Base-by-base conservation (phyloP, 2,329 filamentous ascomycete genomes). In the Fusarium transvaalense region DNA sequence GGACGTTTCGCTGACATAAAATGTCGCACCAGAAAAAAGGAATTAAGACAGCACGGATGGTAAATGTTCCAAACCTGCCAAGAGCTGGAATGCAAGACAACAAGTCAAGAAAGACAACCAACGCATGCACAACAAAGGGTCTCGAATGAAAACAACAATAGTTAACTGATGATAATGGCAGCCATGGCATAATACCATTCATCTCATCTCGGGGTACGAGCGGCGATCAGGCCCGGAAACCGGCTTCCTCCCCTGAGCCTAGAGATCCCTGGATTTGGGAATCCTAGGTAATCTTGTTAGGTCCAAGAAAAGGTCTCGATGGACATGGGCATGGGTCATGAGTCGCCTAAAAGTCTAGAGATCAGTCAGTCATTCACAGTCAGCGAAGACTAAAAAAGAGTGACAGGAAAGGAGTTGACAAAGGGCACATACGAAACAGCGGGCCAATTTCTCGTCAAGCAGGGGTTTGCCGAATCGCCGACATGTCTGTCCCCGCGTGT, bases 261-360 rank as follows among this genome's bases (percentile, higher is more conserved):
- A 15, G 34, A 53, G 39, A 61, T 51, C 52, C 58, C 56, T 64
- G 56, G 50, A 59, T 23, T 42, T 60, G 53, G 39, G 17, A 42
- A 64, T 50, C 55, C 66, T 58, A 41, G 61, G 48, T 54, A 64
- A 71, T 62, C 42, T 66, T 66, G 39, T 29, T 57, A 41, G 38
- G 52, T 31, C 21, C 38, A 39, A 17, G 47, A 51, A 51, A 48
- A 52, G 61, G 58, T 42, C 54, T 68, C 45, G 59, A 62, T 54
- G 52, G 21, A 42, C 35, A 39, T 32, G 34, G 29, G 29, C 57
- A 64, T 55, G 57, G 69, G 46, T 37, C 52, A 66, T 61, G 60
- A 63, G 59, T 68, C 61, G 39, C 64, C 50, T 53, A 61, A 57
- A 42, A 37, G 39, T 48, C 50, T 46, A 60, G 42, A 42, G 46